A percentile compares a stretch with the other conserved stretches of the same genome.
These are phyloP conservation scores for Fusarium chuoi DNA, from an alignment of 2,329 filamentous ascomycete genomes.

Conservation along the genomic window DNA sequence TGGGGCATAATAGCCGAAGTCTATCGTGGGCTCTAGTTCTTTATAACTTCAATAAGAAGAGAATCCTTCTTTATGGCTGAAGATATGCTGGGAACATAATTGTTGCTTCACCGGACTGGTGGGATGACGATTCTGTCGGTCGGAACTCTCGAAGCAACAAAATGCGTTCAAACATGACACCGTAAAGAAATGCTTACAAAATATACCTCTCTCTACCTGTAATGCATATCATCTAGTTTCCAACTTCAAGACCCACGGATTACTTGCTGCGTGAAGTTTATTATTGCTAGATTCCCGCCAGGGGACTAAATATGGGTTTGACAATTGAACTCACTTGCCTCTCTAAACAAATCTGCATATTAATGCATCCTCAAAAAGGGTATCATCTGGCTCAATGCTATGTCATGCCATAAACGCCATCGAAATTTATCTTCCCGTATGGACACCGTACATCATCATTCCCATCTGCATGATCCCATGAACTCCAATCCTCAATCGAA, in stretches of 20 bases:
- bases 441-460: neutral
- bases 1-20: conserved; percentile 1
- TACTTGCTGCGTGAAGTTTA: neutral
- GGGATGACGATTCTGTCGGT: neutral
- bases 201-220: neutral
- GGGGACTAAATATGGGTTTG: neutral
- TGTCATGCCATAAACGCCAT: conserved; percentile 33
- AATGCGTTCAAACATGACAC: neutral
- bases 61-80: neutral
- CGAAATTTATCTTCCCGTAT: neutral
- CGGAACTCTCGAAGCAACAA: neutral
- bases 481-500: conserved; percentile 8
- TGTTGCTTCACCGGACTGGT: neutral
- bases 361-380: conserved; percentile 26
- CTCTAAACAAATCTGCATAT: neutral
- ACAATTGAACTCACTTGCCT: neutral
- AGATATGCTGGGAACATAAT: neutral
- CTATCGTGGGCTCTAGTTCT: neutral
- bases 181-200: neutral
- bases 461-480: neutral
- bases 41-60: neutral
- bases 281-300: neutral
- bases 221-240: neutral
- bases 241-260: neutral
- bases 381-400: conserved; percentile 31